These are phyloP conservation scores for Uncinocarpus reesii DNA, from an alignment of 2,329 filamentous ascomycete species.

Conservation along the genomic window DNA sequence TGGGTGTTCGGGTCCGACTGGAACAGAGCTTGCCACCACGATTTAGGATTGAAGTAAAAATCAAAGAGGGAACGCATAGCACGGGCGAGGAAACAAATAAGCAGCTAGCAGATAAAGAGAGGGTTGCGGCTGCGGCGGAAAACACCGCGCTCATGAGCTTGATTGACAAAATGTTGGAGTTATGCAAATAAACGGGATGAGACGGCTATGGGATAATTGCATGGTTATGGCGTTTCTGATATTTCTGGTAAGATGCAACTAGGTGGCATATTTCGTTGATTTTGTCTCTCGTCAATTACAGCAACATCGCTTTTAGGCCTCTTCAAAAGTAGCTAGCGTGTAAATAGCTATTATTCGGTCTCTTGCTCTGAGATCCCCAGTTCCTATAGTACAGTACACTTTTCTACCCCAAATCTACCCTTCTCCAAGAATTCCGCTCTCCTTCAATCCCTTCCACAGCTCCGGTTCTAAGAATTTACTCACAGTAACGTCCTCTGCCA, in stretches of 20 bases:
- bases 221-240: neutral
- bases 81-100: constrained; percentile 95
- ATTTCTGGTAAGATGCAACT: no score
- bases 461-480: constrained; percentile 95
- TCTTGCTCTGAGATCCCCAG: neutral
- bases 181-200: constrained; percentile 49
- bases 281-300: no score
- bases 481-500: constrained; percentile 91
- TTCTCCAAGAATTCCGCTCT: constrained; percentile 73
- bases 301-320: no score
- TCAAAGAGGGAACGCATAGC: constrained; percentile 92
- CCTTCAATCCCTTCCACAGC: constrained; percentile 75
- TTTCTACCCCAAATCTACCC: constrained; percentile 16
- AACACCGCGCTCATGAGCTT: constrained; percentile 84
- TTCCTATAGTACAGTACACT: neutral
- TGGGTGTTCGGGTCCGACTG: constrained; percentile 81
- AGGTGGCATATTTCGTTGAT: no score
- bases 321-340: neutral
- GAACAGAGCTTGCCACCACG: constrained; percentile 85
- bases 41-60: constrained; percentile 82
- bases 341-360: neutral
- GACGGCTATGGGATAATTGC: neutral
- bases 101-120: constrained; percentile 90
- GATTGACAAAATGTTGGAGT: constrained; percentile 86
- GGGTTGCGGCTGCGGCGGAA: constrained; percentile 86